Base-by-base conservation (phyloP, 352 stramenopile species). In the Peronospora belbahrii region DNA sequence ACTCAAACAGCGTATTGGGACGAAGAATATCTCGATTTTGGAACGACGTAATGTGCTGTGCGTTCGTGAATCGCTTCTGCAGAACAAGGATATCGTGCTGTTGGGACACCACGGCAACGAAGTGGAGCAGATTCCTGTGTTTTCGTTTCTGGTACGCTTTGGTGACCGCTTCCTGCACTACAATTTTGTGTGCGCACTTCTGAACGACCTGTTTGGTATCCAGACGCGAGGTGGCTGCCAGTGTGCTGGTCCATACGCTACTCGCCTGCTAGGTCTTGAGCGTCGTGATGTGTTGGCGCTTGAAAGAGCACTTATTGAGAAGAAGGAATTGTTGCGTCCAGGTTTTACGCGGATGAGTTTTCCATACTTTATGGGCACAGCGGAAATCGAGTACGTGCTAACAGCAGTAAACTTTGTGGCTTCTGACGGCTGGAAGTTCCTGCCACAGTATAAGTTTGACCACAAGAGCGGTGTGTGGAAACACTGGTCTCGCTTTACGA, bases 201-300 rank as follows among this genome's bases (percentile, higher is more conserved):
- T 99, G 7, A 98, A 98, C 49, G 96, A 99, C 64, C 62, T 99
- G 2, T 99, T 98, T 67, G 96, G 96, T 11, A 92, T 99, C 28
- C 96, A 77, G 45, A 77, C 60, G 1, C 66, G 69, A 28, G 69
- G 69, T 23, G 69, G 69, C 35, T 79, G 68, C 95, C 83, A 84
- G 62, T 59, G 75, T 85, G 93, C 95, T n/a, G 96, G 96, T 20
- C 94, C 93, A 2, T 98, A 98, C 57, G 91, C 83, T n/a, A 82
- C 95, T 55, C 62, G 71, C 0, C 58, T 99, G 33, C 76, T 99
- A 3, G 95, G 96, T 7, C 58, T 99, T 41, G 74, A 67, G 5
- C 75, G 78, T 38, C 51, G 63, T 6, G 52, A 78, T 34, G 83
- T 87, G 18, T 47, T 83, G 19, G 59, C 61, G 15, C 68, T 98